Percentiles rank a stretch among this genome's conserved stretches.
These are phyloP conservation scores for Trifolium fragiferum DNA, from an alignment of 306 rosid genomes.

Conservation along the genomic window DNA sequence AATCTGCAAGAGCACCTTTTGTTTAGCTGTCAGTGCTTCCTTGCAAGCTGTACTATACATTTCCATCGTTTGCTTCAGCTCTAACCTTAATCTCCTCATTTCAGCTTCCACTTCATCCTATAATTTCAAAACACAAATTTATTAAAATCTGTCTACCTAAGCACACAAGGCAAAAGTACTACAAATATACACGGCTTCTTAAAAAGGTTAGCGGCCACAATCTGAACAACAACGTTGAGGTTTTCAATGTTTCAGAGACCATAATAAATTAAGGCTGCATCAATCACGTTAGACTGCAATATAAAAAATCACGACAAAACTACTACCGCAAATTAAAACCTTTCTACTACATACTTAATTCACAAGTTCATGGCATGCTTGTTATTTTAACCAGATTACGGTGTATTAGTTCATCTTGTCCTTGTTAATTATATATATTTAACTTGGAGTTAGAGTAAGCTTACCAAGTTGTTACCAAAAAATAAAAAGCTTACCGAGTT, in stretches of 20 bases:
- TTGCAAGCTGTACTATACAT: conserved; percentile 85
- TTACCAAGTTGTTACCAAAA: conserved; percentile 39
- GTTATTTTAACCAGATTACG: no score
- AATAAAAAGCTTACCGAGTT: conserved; percentile 43
- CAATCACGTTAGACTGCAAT: not conserved
- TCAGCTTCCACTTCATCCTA: conserved; percentile 88
- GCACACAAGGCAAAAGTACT: not conserved
- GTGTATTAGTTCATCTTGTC: not conserved
- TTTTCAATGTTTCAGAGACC: not conserved
- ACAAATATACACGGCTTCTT: not conserved
- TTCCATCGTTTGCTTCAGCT: conserved; percentile 88
- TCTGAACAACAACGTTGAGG: not conserved
- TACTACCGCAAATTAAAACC: not conserved
- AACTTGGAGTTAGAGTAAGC: not conserved
- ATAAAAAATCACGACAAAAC: no score
- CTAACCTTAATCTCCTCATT: conserved; percentile 82
- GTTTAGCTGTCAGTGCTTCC: conserved; percentile 71
- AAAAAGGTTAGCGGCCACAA: not conserved
- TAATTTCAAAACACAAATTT: conserved; percentile 28
- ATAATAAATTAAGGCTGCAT: not conserved
- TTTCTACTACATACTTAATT: not conserved
- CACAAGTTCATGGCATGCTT: not conserved
- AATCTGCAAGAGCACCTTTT: conserved; percentile 53
- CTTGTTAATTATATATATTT: no score
- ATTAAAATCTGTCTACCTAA: not conserved